Evolutionary conservation across 352 stramenopile genomes (phyloP), one percentile per base, ranked within the genome.

Genomic region (Phytophthora citricola): DNA sequence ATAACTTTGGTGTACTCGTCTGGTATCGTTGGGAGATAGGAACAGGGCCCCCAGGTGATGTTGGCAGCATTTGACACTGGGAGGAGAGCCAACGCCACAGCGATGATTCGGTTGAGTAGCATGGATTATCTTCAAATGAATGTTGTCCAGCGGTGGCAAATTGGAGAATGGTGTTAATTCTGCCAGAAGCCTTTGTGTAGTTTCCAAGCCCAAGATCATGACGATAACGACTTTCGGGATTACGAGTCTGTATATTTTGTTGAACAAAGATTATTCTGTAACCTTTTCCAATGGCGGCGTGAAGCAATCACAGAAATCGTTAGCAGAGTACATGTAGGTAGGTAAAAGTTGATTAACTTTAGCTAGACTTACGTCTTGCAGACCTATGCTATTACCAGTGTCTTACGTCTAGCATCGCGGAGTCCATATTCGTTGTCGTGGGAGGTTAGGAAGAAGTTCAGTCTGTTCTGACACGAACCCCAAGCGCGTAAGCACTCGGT

Each of bases 41-140:
- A 47, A 40, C 63, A 71, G 1, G 55, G 26, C 49, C 40, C 66
- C 63, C 56, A 71, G 15, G 47, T 53, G 2, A 53, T n/a, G 34
- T 46, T 46, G 17, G 34, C 24, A 4, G 34, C 34, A 3, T 11
- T 24, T 29, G 41, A 48, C 3, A 48, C 41, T 31, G 38, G 17
- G 32, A 5, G 5, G 3, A 57, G 10, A 44, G 31, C 11, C 49
- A 46, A 14, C 20, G 34, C 49, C 17, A 46, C 14, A 15, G 29
- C 15, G 15, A 53, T 17, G 14, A 29, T 0, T n/a, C 15, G 27
- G n/a, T 41, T 2, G 29, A 53, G 29, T 5, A 27, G 32, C 34
- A 44, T 56, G 29, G 1, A 32, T 10, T 10, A 3, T 9, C 29
- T 32, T 31, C 27, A 31, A 7, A 3, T 3, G 27, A 31, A 20